A percentile compares a stretch with the other conserved stretches of the same genome.
Evolutionary conservation across 352 stramenopile species (phyloP).

Genomic region (Globisporangium alternatum): DNA sequence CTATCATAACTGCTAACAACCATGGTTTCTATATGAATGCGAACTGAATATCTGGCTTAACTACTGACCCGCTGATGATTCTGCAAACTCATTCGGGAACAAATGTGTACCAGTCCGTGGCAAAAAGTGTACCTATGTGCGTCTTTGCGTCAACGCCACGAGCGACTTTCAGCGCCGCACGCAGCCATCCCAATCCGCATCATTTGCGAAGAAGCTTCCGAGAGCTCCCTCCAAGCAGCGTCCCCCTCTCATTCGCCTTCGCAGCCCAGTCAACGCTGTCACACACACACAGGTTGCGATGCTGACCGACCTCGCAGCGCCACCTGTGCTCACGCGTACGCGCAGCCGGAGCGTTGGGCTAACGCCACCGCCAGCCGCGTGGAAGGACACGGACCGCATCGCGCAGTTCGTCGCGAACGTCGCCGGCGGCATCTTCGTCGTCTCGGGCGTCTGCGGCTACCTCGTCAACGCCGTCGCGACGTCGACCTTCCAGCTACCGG

Average conservation of each 20-base stretch:
- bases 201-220: slow-evolving; percentile 5
- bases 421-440: slow-evolving; percentile 43
- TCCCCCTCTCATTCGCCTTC: not conserved
- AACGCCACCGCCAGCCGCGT: slow-evolving; percentile 17
- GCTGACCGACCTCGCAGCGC: not conserved
- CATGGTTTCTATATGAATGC: not conserved
- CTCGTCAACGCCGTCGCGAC: slow-evolving; percentile 23
- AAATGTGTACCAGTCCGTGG: slow-evolving; percentile 7
- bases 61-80: no score
- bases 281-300: not conserved
- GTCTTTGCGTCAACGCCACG: not conserved
- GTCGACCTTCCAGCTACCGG: slow-evolving; percentile 29
- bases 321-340: slow-evolving; percentile 1
- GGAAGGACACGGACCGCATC: slow-evolving; percentile 61
- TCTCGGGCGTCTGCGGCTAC: slow-evolving; percentile 40
- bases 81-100: not conserved
- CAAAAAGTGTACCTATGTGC: not conserved
- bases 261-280: no score
- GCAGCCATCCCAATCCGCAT: not conserved
- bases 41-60: not conserved
- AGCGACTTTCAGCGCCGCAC: not conserved
- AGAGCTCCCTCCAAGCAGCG: slow-evolving; percentile 3
- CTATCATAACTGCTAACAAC: not conserved
- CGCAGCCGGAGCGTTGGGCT: slow-evolving; percentile 1
- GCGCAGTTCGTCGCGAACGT: slow-evolving; percentile 67